Evolutionary conservation across 345 rosid genomes (phyloP).

Genomic region (Camelina hispida): DNA sequence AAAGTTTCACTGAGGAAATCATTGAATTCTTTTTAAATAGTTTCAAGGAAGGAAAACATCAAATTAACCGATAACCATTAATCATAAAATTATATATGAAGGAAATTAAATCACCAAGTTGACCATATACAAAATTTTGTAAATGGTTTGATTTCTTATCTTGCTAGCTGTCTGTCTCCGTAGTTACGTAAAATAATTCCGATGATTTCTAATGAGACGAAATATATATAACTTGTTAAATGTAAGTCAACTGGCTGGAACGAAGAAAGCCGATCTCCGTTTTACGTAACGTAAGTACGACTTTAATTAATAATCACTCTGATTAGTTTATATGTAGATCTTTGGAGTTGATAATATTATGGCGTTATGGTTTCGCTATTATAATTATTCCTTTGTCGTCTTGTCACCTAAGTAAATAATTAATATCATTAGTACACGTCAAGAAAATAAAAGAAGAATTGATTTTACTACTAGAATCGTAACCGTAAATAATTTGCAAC

Average conservation of each 20-base stretch:
- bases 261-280: conserved; percentile 5
- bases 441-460: too few species aligned
- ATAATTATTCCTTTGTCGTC: neutral
- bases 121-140: neutral
- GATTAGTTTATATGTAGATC: neutral
- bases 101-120: neutral
- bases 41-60: conserved; percentile 5
- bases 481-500: neutral
- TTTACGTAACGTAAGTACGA: conserved; percentile 16
- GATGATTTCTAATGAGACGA: conserved; percentile 12
- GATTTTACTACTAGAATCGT: too few species aligned
- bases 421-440: neutral
- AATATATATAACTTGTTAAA: conserved; percentile 6
- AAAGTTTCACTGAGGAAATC: neutral
- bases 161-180: neutral
- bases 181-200: conserved; percentile 1
- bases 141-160: neutral
- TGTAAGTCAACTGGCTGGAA: conserved; percentile 5
- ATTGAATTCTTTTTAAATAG: neutral
- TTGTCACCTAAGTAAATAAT: neutral
- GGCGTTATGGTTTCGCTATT: neutral
- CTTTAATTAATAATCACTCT: neutral
- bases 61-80: neutral
- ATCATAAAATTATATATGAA: too few species aligned
- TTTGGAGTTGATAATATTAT: neutral